Percentiles rank a stretch among this genome's conserved stretches.
Evolutionary conservation across 2,329 filamentous ascomycete genomes (phyloP).

Genomic region (Arachnomyces sp.): DNA sequence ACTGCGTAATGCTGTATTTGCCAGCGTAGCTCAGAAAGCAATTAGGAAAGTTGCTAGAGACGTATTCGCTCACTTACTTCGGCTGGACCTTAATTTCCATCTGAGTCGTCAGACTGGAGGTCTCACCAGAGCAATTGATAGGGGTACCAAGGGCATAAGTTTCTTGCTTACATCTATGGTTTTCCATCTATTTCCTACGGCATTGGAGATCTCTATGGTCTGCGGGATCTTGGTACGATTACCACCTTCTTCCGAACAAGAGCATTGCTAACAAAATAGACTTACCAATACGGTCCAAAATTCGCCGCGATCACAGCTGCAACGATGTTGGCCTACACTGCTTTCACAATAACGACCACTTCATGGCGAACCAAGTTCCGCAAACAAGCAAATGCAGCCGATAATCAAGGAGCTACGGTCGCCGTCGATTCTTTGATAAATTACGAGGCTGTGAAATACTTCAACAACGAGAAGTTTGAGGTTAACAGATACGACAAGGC

Average conservation of each 20-base stretch:
- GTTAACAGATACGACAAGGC: slow-evolving; percentile 84
- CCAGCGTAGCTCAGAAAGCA: slow-evolving; percentile 92
- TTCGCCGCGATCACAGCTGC: slow-evolving; percentile 84
- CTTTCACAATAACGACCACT: slow-evolving; percentile 95
- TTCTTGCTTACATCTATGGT: slow-evolving; percentile 97
- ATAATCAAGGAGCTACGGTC: slow-evolving; percentile 90
- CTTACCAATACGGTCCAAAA: slow-evolving; percentile 85
- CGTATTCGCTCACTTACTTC: slow-evolving; percentile 84
- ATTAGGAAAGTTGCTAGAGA: slow-evolving; percentile 85
- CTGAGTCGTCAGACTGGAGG: slow-evolving; percentile 91
- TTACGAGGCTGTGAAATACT: slow-evolving; percentile 98
- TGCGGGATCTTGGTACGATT: slow-evolving; percentile 71
- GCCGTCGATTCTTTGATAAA: slow-evolving; percentile 97
- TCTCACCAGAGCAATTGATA: slow-evolving; percentile 85
- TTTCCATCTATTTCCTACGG: slow-evolving; percentile 90
- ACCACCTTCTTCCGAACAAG: not conserved
- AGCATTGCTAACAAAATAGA: slow-evolving; percentile 40
- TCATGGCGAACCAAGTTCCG: slow-evolving; percentile 96
- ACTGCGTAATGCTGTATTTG: slow-evolving; percentile 90
- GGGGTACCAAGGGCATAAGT: slow-evolving; percentile 96
- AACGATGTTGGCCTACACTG: slow-evolving; percentile 90
- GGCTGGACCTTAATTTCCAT: slow-evolving; percentile 88
- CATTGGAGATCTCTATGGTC: slow-evolving; percentile 88
- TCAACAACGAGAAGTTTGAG: slow-evolving; percentile 97
- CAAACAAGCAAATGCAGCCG: slow-evolving; percentile 88